phyloP scores from a whole-genome alignment of 306 rosid genomes.

The Pyrus betulifolia region DNA sequence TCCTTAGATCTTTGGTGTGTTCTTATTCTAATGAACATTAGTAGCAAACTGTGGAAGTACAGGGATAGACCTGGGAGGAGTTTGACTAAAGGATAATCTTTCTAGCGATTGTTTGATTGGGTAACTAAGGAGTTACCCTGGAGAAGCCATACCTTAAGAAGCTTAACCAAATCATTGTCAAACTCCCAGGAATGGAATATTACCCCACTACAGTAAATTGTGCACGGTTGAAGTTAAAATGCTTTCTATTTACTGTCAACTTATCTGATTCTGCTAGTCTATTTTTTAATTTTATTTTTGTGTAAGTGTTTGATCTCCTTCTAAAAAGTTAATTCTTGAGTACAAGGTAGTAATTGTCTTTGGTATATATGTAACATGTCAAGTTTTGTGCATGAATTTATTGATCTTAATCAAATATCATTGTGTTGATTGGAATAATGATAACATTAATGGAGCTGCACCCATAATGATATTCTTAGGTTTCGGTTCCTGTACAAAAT shows the following conservation, averaged over 20 bases:
- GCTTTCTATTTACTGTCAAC: not conserved
- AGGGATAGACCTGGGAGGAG: not conserved
- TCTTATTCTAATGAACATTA: not conserved
- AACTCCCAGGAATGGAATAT: not conserved
- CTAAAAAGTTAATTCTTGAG: not conserved
- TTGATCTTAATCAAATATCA: not conserved
- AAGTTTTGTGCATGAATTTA: not conserved
- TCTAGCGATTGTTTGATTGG: not conserved
- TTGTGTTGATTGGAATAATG: not conserved
- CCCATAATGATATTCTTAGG: not conserved
- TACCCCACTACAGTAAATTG: not conserved
- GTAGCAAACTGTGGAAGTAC: not conserved
- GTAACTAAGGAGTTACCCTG: not conserved
- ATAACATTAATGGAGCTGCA: not conserved
- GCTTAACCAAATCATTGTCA: not conserved
- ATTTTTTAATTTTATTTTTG: not conserved
- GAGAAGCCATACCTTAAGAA: not conserved
- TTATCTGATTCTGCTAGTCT: not conserved
- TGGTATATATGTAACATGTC: not conserved
- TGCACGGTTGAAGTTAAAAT: not conserved
- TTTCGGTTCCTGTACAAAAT: not conserved
- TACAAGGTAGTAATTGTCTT: not conserved
- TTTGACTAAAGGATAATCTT: not conserved
- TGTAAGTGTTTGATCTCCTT: not conserved
- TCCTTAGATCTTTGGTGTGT: not conserved